These are phyloP conservation scores for Aurifilum marmelostoma DNA, from an alignment of 2,329 filamentous ascomycete genomes.

Conservation along the genomic window DNA sequence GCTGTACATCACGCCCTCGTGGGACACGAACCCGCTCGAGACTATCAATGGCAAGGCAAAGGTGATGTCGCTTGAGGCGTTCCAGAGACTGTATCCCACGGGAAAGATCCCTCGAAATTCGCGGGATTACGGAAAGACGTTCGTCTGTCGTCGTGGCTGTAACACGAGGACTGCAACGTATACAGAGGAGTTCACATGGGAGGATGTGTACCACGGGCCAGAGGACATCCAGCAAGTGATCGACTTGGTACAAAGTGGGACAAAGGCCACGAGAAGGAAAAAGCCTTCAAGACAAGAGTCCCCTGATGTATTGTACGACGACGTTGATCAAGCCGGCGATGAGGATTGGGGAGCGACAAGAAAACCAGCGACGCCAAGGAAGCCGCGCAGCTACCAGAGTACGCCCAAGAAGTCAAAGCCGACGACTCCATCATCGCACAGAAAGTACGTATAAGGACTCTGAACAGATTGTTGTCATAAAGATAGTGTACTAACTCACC, in stretches of 20 bases:
- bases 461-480: constrained; percentile 46
- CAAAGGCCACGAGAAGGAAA: constrained; percentile 69
- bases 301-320: constrained; percentile 39
- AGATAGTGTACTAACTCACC: constrained; percentile 33
- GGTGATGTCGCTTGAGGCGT: constrained; percentile 73
- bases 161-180: constrained; percentile 89
- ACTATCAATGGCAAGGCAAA: constrained; percentile 90
- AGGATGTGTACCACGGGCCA: constrained; percentile 74
- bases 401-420: constrained; percentile 61
- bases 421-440: constrained; percentile 46
- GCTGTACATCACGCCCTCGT: constrained; percentile 85
- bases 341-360: constrained; percentile 40
- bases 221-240: constrained; percentile 67
- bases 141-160: constrained; percentile 86
- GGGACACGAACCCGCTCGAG: constrained; percentile 82
- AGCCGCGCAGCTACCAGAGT: constrained; percentile 37
- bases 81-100: constrained; percentile 69
- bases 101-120: constrained; percentile 75
- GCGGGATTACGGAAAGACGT: constrained; percentile 80
- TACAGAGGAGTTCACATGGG: constrained; percentile 91
- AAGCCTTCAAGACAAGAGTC: constrained; percentile 35
- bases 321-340: constrained; percentile 38
- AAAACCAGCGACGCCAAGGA: constrained; percentile 37
- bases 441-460: constrained; percentile 42
- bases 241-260: constrained; percentile 69